phyloP scores from a whole-genome alignment of 176 grass and related monocot species.

The Oryza punctata region DNA sequence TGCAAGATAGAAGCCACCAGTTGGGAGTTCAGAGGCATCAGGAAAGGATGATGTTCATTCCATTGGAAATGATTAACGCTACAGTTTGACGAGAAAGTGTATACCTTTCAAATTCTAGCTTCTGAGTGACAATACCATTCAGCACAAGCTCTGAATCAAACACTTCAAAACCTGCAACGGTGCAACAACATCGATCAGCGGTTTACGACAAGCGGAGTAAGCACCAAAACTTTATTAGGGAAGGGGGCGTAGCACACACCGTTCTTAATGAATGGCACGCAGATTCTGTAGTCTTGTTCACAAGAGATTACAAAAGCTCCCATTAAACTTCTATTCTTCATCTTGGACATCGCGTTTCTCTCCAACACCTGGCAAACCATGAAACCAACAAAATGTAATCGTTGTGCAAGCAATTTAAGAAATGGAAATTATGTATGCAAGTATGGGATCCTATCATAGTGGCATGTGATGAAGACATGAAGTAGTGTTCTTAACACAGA shows the following conservation, averaged over 20 bases:
- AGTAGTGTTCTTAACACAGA: background rate
- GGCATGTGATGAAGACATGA: background rate
- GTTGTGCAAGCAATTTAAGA: constrained; percentile 16
- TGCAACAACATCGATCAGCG: background rate
- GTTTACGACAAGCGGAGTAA: background rate
- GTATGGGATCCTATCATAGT: background rate
- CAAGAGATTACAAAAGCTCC: constrained; percentile 67
- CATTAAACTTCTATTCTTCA: constrained; percentile 49
- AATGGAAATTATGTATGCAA: constrained; percentile 16
- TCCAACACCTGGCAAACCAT: constrained; percentile 43
- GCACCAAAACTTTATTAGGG: background rate
- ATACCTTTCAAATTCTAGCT: constrained; percentile 77
- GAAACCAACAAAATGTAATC: constrained; percentile 21
- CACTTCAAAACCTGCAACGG: constrained; percentile 60
- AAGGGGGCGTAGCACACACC: constrained; percentile 25
- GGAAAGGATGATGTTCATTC: background rate
- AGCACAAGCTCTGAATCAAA: constrained; percentile 84
- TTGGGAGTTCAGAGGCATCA: background rate
- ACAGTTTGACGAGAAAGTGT: background rate
- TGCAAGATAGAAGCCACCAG: background rate
- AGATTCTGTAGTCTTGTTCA: constrained; percentile 57
- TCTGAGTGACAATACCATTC: constrained; percentile 82
- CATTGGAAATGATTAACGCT: background rate
- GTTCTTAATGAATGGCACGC: constrained; percentile 47
- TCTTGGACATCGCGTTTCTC: constrained; percentile 38